Evolutionary conservation across 768 basidiomycete genomes (phyloP).

Genomic region (Xerocomellus dryophilus): DNA sequence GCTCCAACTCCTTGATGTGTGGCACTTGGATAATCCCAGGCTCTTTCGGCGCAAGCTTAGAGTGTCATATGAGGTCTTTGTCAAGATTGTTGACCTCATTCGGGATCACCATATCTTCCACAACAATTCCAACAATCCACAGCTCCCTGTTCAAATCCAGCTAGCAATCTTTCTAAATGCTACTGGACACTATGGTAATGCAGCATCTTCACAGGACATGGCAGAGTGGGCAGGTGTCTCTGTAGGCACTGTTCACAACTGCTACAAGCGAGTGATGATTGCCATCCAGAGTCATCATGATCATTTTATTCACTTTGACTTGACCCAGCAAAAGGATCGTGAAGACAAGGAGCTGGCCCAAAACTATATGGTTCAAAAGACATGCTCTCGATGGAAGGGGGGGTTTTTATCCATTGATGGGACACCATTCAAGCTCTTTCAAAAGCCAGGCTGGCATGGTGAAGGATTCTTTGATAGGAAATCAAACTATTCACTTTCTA

Average conservation of each 20-base stretch:
- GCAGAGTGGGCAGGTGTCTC: conserved; percentile 19
- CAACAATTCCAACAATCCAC: conserved; percentile 11
- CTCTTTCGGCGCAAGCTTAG: no score
- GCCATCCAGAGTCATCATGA: conserved; percentile 14
- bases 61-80: background rate
- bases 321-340: no score
- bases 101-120: background rate
- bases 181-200: conserved; percentile 23
- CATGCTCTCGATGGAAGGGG: no score
- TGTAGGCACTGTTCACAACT: conserved; percentile 19
- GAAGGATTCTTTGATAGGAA: conserved; percentile 14
- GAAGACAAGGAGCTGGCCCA: no score
- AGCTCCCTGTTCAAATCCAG: conserved; percentile 30
- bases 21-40: no score
- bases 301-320: no score
- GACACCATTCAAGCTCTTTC: conserved; percentile 14
- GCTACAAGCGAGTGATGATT: conserved; percentile 14
- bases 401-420: conserved; percentile 12
- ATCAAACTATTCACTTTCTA: conserved; percentile 11
- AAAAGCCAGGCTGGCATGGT: conserved; percentile 19
- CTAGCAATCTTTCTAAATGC: conserved; percentile 26
- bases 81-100: background rate
- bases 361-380: no score
- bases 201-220: conserved; percentile 16
- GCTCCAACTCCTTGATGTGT: no score